Base-by-base conservation (phyloP, 768 basidiomycete genomes). In the Leccinum rimulosum region DNA sequence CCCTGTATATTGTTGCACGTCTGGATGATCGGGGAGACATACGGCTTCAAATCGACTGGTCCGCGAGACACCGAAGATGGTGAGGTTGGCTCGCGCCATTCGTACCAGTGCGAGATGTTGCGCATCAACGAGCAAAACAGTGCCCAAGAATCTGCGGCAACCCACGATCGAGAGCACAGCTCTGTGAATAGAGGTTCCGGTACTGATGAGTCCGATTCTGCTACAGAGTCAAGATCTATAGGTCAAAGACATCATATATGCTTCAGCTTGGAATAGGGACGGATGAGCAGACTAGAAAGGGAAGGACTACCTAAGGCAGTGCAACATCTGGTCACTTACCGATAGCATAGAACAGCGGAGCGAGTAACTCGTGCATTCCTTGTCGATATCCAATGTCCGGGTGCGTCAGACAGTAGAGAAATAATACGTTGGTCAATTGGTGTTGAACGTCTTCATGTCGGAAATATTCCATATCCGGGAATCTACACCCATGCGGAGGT, bases 301-400 rank as follows among this genome's bases (percentile, higher is more conserved):
- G 58, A 54, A 52, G 50, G 56, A 61, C 48, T 50, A 54, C 47
- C 55, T 43, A 54, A 35, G 38, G 22, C 36, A 50, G 51, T 47
- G 28, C 33, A 35, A 50, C 22, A 35, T 19, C 19, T 47, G 12
- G 51, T 31, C 47, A 66, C 73, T 61, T 64, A 73, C 73, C 73
- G 53, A 70, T 54, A 51, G 88, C 88, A 67, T 91, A 85, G 66
- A 92, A 91, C 30, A 98, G 72, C 0, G 93, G 89, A 4, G 95
- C 97, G 22, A 98, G 82, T 9, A 98, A 76, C 69, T 99, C 97
- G 68, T 99, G 97, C 97, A 99, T 98, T 55, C 97, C 96, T 79
- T 99, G 97, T 31, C 97, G 84, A 70, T 99, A 99, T 22, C 95
- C 94, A 22, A 96, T 84, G 43, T 87, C 80, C 1, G 91, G 85